Evolutionary conservation across 2,329 filamentous ascomycete genomes (phyloP).

Genomic region (Ploettnerulaceae sp.): DNA sequence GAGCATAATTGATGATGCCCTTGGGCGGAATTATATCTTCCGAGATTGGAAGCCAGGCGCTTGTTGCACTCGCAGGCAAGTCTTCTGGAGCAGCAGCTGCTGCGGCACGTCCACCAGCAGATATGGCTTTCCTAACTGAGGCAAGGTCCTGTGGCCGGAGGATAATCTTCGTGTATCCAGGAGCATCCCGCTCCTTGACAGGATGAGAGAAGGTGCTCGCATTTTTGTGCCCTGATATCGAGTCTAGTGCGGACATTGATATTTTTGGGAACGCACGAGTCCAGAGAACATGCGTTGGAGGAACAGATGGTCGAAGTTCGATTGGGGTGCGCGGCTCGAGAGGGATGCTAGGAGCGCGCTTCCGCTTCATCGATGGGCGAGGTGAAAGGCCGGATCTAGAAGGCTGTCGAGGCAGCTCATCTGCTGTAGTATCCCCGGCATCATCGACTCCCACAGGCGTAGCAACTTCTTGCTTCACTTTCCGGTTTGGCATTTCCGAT

Average conservation of each 20-base stretch:
- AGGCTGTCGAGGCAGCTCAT: constrained; percentile 38
- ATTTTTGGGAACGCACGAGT: constrained; percentile 72
- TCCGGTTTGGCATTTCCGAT: constrained; percentile 36
- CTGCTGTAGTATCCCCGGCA: constrained; percentile 49
- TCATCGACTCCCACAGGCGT: constrained; percentile 53
- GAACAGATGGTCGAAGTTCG: constrained; percentile 42
- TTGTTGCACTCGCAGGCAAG: constrained; percentile 38
- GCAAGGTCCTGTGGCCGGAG: constrained; percentile 73
- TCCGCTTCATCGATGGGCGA: constrained; percentile 48
- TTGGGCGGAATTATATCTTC: constrained; percentile 79
- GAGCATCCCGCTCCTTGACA: constrained; percentile 69
- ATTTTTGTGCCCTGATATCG: constrained; percentile 70
- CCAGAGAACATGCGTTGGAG: constrained; percentile 66
- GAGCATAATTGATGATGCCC: constrained; percentile 87
- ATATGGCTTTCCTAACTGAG: constrained; percentile 69
- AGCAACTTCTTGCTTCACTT: constrained; percentile 54
- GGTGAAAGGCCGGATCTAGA: constrained; percentile 28
- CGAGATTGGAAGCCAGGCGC: constrained; percentile 62
- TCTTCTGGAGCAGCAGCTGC: constrained; percentile 59
- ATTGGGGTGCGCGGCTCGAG: background rate
- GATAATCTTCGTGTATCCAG: constrained; percentile 70
- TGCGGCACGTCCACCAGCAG: constrained; percentile 64
- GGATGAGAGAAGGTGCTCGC: constrained; percentile 76
- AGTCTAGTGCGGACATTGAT: constrained; percentile 66
- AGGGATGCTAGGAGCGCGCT: constrained; percentile 40